Evolutionary conservation across 108 stramenopile species (phyloP), one percentile per base, ranked within the genome.

Genomic region (Skeletonema marinoi): DNA sequence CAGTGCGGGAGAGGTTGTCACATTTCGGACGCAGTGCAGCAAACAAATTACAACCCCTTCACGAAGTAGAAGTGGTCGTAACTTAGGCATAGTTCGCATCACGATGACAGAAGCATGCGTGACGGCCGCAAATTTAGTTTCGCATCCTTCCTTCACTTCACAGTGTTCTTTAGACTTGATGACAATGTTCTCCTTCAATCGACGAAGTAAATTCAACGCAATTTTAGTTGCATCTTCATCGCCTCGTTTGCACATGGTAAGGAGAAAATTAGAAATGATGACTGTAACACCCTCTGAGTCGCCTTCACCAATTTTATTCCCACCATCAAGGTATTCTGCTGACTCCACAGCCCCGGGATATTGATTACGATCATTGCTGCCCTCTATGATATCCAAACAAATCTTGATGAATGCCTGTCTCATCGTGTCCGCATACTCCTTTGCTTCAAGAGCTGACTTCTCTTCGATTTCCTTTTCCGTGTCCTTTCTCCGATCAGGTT

Each of bases 81-180:
- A 68, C 67, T 77, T 85, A 16, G 95, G 95, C 12, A 90, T 58
- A 17, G 92, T 90, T 30, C 92, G 72, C 25, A 86, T 77, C 39
- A 94, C 71, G 10, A 96, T 80, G 16, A 93, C 90, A 46, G 88
- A 54, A 51, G 88, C 82, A 78, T 94, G 92, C 31, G 80, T 86
- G 41, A 94, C 73, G 3, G 86, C 71, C 21, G 88, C 73, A 75
- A 88, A 83, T 58, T 70, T 75, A n/a, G 60, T 25, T 25, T 81
- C 79, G 48, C 68, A 68, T 64, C 81, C 81, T 32, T 35, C 19
- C 58, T 83, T 78, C 38, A 85, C 85, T 66, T 66, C 75, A 60
- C 76, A 80, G 56, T 77, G 79, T 0, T 70, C 71, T 41, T 61
- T 59, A 6, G 65, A 64, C 68, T 87, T 66, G 58, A 78, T 60